phyloP scores from a whole-genome alignment of 176 grass and related monocot species.

The Secale cereale region DNA sequence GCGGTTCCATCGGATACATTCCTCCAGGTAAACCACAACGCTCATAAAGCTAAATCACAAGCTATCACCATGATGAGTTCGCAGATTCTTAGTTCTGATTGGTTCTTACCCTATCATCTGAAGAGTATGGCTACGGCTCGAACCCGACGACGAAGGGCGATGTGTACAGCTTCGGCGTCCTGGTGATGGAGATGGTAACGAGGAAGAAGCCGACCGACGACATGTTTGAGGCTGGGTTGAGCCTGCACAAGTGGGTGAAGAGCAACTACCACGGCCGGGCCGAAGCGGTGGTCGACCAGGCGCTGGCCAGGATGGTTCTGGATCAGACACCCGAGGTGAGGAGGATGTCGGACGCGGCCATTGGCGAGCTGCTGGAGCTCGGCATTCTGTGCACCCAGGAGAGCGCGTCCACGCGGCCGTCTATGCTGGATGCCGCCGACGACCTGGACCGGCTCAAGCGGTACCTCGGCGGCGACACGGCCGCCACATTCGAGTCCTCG shows the following conservation, averaged over 20 bases:
- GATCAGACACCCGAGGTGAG: conserved; percentile 60
- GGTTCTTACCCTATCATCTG: background rate
- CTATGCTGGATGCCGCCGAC: conserved; percentile 77
- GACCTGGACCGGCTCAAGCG: conserved; percentile 79
- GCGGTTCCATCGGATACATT: conserved; percentile 91
- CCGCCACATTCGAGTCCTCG: conserved; percentile 74
- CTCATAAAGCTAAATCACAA: background rate
- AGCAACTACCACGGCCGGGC: conserved; percentile 47
- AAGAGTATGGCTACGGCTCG: conserved; percentile 87
- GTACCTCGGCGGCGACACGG: conserved; percentile 71
- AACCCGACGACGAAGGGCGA: conserved; percentile 77
- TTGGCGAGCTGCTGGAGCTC: conserved; percentile 77
- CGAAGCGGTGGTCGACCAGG: conserved; percentile 43
- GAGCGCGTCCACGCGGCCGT: conserved; percentile 47
- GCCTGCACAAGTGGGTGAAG: conserved; percentile 79
- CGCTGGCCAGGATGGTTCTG: conserved; percentile 35
- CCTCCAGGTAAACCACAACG: conserved; percentile 55
- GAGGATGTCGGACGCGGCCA: conserved; percentile 81
- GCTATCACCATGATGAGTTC: background rate
- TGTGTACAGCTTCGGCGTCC: conserved; percentile 89
- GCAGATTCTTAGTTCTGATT: background rate
- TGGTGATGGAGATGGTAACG: conserved; percentile 77
- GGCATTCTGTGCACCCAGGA: conserved; percentile 80
- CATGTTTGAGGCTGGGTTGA: conserved; percentile 67
- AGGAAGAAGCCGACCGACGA: conserved; percentile 64